These are phyloP conservation scores for Helianthus annuus DNA, from an alignment of 129 eudicot genomes.

Conservation along the genomic window DNA sequence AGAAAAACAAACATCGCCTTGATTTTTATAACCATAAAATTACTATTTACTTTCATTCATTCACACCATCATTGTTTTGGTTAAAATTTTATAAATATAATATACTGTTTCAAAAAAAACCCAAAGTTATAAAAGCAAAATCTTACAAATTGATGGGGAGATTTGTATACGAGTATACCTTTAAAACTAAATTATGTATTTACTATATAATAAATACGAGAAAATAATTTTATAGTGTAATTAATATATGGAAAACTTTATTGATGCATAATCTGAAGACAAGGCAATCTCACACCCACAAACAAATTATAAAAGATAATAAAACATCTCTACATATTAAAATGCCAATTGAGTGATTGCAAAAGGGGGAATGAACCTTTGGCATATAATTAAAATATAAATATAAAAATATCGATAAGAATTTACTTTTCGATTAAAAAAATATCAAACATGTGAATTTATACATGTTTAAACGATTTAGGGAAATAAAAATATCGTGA, in stretches of 20 bases:
- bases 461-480: no score
- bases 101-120: background rate
- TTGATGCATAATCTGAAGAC: constrained; percentile 2
- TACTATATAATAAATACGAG: no score
- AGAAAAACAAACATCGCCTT: no score
- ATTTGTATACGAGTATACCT: no score
- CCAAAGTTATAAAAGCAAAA: background rate
- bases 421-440: no score
- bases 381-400: background rate
- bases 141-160: background rate
- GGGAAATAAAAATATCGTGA: no score
- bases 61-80: background rate
- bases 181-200: no score
- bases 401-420: no score
- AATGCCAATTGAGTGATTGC: constrained; percentile 8
- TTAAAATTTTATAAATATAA: background rate
- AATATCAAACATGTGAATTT: no score
- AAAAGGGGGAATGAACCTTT: constrained; percentile 10
- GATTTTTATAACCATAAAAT: background rate
- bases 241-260: background rate
- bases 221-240: no score
- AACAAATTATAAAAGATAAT: background rate
- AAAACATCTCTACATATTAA: background rate
- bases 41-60: background rate
- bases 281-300: constrained; percentile 6